Base-by-base conservation (phyloP, 2,329 filamentous ascomycete genomes). In the Pyrenophora teres region DNA sequence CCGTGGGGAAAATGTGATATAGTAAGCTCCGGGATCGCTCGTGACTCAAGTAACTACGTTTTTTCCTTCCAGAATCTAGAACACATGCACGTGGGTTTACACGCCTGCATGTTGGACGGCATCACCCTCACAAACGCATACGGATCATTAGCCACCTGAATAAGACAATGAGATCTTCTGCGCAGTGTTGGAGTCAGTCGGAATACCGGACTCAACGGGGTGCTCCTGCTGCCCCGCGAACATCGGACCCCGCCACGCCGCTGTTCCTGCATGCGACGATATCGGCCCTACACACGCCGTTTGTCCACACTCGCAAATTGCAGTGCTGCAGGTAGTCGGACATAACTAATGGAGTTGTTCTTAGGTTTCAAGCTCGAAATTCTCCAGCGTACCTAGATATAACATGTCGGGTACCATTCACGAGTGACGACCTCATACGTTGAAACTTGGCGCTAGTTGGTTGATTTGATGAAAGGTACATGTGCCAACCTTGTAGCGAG, bases 1-100 rank as follows among this genome's bases (percentile, higher is more conserved):
- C 62, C 61, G 62, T 67, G 59, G 62, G 63, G 64, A 52, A 49
- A 64, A 56, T 62, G 54, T 60, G 60, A 52, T 49, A 55, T 56
- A 47, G 27, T 30, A 30, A 59, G 59, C 62, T 67, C 63, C 63
- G 63, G 48, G 52, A 63, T 67, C 63, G 63, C 63, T 60, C 49
- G 60, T 52, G 63, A 67, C 56, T 67, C 62, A 64, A 61, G 52
- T 53, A 54, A 59, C 37, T 46, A 19, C 40, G 32, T 41, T 50
- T 49, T 27, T 16, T 40, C 25, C 54, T 50, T 18, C 46, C 45
- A 59, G 12, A 49, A 38, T 41, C 37, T 37, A 39, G 42, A 31
- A 39, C 27, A 18, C 42, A 43, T 40, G 50, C 54, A 54, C 54
- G 47, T 8, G 46, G 37, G 13, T 10, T 44, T 45, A 42, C 36